Evolutionary conservation across 176 grass and related monocot genomes (phyloP), one percentile per base, ranked within the genome.

Genomic region (Carex cristatella): DNA sequence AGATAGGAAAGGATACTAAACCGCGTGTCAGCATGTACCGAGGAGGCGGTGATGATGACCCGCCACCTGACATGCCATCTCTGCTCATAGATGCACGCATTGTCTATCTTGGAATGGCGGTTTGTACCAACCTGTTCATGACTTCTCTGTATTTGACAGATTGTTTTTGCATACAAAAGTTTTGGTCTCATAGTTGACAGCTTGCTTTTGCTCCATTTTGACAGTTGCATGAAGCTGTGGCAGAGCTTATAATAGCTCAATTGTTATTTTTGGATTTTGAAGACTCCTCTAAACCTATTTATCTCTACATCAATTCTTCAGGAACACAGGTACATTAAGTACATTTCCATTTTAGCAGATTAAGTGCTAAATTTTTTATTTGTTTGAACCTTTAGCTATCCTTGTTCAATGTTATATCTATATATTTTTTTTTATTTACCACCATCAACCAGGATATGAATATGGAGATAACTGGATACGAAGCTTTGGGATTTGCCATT

Each of bases 171-270:
- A 78, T 65, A 79, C 35, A 40, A 65, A 10, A 57, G 0, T 84
- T 59, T 59, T 76, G 7, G 7, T 83, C 61, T 51, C 83, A 65
- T 23, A 83, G 16, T 73, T 80, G 64, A 18, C 84, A 89, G 81
- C 87, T 91, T 64, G 65, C 79, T 74, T 56, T 56, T 63, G 38
- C 18, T 33, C 51, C 61, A 64, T 73, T 42, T 23, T 63, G 42
- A 75, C 80, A 87, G 88, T 86, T 90, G 35, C 74, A 86, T 84
- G 89, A 93, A 81, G 85, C 91, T 61, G 89, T 95, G 27, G 90
- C 95, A 42, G 91, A 98, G 93, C 96, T 95, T 92, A 89, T 95
- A 86, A 85, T 88, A 74, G 88, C 89, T 79, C 96, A 98, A 81
- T 83, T 98, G 75, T 85, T 93, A 61, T 98, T 88, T 91, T 84